Evolutionary conservation across 768 basidiomycete species (phyloP), one percentile per base, ranked within the genome.

Genomic region (Leccinum arenicola): DNA sequence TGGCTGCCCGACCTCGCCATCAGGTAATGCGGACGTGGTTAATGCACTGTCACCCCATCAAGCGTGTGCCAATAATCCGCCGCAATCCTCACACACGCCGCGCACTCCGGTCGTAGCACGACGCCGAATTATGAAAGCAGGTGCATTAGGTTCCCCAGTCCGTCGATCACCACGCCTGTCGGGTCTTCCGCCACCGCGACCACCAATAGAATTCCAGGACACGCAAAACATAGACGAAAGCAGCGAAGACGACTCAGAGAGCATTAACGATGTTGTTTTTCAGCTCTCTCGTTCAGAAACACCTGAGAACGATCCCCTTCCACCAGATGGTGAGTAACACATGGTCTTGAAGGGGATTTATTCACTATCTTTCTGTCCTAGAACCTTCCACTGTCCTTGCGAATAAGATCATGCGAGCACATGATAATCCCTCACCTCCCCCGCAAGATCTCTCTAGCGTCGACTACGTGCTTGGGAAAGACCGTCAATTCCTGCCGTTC

Each of bases 391-490:
- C 87, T 56, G 78, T 79, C 5, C 75, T 92, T 52, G 90, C 86
- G 33, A 82, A 76, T 61, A 84, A 74, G 72, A 82, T 92, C 50
- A 79, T 87, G 49, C 80, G 84, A 52, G 89, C 90, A 54, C 82
- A 84, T 58, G 85, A 84, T 65, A 92, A 92, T 65, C 90, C 90
- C 17, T 91, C 89, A 17, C 89, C 89, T 17, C 84, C 84, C 5
- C 84, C 84, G 29, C 66, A 54, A 45, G 64, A 64, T 50, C 62
- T 52, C 36, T 54, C 66, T 45, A 59, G 64, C 17, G 31, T 55
- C 2, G 50, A 59, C 58, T 68, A 64, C 49, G 45, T 60, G 3
- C 61, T 64, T 23, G 65, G 58, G 57, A 63, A 60, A 58, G 55
- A 63, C 5, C 58, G 63, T 11, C 67, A 53, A 31, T 69, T 67